Conservation (phyloP, 2,329 filamentous ascomycete species). For the Pseudocercospora pini-densiflorae region DNA sequence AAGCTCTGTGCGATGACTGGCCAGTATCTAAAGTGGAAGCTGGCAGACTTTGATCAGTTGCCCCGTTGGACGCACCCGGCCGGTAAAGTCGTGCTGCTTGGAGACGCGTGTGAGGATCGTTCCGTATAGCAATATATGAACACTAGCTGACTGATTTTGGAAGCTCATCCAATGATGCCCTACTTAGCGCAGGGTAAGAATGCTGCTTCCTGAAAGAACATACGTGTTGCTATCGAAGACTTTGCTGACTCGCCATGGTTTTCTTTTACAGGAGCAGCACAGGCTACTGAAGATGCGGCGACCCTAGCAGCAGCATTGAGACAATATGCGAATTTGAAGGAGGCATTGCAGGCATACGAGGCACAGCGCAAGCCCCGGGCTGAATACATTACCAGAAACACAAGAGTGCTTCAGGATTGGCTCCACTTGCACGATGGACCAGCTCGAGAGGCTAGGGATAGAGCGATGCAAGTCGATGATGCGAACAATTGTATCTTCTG, state of each 20-base stretch:
- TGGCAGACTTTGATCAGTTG: conserved; percentile 63
- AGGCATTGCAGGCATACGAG: conserved; percentile 27
- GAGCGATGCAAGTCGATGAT: conserved; percentile 34
- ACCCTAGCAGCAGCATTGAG: conserved; percentile 48
- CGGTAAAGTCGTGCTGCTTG: conserved; percentile 61
- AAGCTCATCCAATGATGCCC: not conserved
- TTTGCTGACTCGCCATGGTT: no score
- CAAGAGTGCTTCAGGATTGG: conserved; percentile 40
- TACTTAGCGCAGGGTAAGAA: conserved; percentile 1
- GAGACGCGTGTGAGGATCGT: conserved; percentile 64
- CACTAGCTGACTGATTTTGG: not conserved
- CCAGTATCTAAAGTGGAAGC: conserved; percentile 65
- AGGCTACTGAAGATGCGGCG: conserved; percentile 70
- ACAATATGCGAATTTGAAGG: conserved; percentile 23
- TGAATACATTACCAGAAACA: conserved; percentile 38
- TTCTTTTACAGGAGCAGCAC: conserved; percentile 50
- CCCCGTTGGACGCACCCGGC: conserved; percentile 59
- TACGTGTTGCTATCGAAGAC: no score
- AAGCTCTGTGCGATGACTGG: conserved; percentile 44
- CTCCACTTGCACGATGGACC: conserved; percentile 39
- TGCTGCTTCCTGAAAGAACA: not conserved
- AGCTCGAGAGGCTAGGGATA: conserved; percentile 33
- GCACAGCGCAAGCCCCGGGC: conserved; percentile 29
- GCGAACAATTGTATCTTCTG: conserved; percentile 39
- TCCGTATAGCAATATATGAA: conserved; percentile 1